Conservation (phyloP, 176 grass and related monocot species). For the Ampelocalamus luodianensis region DNA sequence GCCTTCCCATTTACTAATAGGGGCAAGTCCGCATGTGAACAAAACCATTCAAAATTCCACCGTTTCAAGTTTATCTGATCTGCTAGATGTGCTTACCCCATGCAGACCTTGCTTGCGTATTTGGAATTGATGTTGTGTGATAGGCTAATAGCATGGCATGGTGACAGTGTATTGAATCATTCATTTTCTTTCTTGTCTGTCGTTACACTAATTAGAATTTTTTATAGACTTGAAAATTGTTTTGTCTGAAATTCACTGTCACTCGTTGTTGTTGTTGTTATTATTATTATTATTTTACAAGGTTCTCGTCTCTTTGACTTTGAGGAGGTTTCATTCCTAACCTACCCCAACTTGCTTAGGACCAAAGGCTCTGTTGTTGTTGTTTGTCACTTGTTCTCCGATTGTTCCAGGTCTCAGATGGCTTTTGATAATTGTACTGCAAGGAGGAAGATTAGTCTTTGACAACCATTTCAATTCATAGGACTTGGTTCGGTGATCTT, state of each 20-base stretch:
- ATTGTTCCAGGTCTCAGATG: constrained; percentile 31
- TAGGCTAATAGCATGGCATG: neutral
- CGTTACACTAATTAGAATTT: neutral
- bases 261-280: no score
- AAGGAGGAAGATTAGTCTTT: neutral
- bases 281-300: no score
- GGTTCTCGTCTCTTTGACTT: no score
- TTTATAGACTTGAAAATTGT: neutral
- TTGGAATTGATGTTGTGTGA: neutral
- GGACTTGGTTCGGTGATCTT: neutral
- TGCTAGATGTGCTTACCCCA: neutral
- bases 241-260: neutral
- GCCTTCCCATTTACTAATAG: neutral
- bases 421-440: neutral
- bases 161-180: neutral
- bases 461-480: constrained; percentile 18
- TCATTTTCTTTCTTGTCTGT: neutral
- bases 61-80: neutral
- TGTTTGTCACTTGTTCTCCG: neutral
- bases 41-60: neutral
- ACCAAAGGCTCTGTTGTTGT: no score
- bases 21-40: neutral
- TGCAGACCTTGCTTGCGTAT: neutral
- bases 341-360: no score
- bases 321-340: no score